A percentile compares a stretch with the other conserved stretches of the same genome.
Evolutionary conservation across 2,329 filamentous ascomycete species (phyloP).

Genomic region (Davidsoniella eucalypti): DNA sequence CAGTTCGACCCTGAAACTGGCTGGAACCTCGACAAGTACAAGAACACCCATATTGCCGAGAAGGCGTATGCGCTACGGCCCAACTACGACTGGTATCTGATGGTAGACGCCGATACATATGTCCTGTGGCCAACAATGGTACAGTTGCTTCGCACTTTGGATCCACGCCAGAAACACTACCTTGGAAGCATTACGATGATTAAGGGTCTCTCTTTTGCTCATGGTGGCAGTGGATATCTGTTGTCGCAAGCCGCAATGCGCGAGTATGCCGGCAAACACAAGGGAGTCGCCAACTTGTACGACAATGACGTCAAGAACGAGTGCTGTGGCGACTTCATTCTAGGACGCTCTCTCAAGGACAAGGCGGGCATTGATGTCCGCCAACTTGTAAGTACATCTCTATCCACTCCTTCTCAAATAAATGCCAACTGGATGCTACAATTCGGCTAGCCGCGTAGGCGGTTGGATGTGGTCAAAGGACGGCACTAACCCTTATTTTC

Average conservation of each 20-base stretch:
- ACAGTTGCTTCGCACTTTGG: constrained; percentile 29
- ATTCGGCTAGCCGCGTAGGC: neutral
- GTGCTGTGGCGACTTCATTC: constrained; percentile 37
- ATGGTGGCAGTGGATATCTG: constrained; percentile 40
- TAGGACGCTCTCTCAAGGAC: constrained; percentile 29
- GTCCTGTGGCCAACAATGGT: constrained; percentile 36
- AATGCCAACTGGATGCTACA: neutral
- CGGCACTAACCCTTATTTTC: neutral
- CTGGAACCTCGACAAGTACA: constrained; percentile 45
- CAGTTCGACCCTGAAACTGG: constrained; percentile 18
- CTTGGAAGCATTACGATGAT: constrained; percentile 33
- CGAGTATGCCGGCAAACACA: constrained; percentile 25
- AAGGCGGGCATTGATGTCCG: constrained; percentile 25
- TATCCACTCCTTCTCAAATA: neutral
- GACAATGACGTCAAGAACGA: constrained; percentile 25
- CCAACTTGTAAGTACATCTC: constrained; percentile 23
- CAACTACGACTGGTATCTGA: constrained; percentile 41
- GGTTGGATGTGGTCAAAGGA: neutral
- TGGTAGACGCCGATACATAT: constrained; percentile 42
- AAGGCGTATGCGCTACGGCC: constrained; percentile 34
- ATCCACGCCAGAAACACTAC: constrained; percentile 29
- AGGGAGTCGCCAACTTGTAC: constrained; percentile 29
- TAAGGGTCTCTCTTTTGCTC: constrained; percentile 29
- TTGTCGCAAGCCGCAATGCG: constrained; percentile 36
- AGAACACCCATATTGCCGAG: constrained; percentile 43